Percentiles rank a stretch among this genome's conserved stretches.
phyloP scores from a whole-genome alignment of 257 asterid species.

The Linderniella brevidens region DNA sequence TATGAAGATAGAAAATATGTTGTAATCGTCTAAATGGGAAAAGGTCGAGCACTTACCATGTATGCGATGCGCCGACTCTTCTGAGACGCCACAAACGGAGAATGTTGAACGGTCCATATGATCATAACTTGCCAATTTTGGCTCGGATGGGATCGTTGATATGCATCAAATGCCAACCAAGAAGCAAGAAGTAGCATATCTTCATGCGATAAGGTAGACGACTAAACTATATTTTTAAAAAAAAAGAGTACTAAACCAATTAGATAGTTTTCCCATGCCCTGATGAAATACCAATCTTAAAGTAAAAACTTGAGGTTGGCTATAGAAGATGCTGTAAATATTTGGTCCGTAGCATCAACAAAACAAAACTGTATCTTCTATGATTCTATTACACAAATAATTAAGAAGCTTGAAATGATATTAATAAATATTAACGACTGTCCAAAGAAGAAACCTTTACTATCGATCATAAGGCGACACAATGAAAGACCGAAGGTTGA shows the following conservation, averaged over 20 bases:
- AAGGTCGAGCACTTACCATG: conserved; percentile 15
- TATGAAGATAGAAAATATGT: not conserved
- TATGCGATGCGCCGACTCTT: conserved; percentile 30
- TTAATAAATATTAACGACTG: no score
- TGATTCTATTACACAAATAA: no score
- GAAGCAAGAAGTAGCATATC: conserved; percentile 28
- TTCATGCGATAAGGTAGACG: conserved; percentile 30
- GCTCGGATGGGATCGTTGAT: conserved; percentile 45
- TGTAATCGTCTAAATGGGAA: not conserved
- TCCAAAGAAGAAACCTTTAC: conserved; percentile 33
- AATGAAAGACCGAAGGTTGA: conserved; percentile 25
- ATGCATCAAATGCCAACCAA: conserved; percentile 40
- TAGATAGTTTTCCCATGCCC: conserved; percentile 27
- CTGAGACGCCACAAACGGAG: conserved; percentile 55
- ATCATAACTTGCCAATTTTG: conserved; percentile 17
- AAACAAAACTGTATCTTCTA: no score
- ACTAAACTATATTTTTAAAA: conserved; percentile 34
- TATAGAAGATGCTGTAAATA: no score
- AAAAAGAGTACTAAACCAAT: no score
- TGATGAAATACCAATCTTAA: conserved; percentile 13
- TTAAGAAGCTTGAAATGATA: not conserved
- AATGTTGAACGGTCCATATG: conserved; percentile 39
- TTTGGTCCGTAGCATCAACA: conserved; percentile 1
- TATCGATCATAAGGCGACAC: conserved; percentile 38
- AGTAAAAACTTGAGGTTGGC: no score